A percentile compares a stretch with the other conserved stretches of the same genome.
Conservation (phyloP, 106 monocot genomes). For the Acorus gramineus region DNA sequence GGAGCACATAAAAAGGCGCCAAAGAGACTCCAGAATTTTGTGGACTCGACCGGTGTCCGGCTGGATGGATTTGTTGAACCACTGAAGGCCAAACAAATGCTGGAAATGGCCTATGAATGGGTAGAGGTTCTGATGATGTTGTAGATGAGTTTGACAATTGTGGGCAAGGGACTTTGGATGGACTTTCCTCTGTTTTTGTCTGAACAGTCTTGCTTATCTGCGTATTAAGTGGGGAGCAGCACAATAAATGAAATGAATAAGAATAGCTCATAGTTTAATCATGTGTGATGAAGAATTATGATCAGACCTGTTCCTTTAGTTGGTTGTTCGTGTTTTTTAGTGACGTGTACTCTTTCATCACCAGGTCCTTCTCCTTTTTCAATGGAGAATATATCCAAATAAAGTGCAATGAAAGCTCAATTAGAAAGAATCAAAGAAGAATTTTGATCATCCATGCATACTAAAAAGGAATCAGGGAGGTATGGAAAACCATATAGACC, state of each 20-base stretch:
- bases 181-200: no score
- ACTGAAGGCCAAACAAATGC: no score
- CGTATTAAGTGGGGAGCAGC: no score
- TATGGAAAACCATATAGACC: not conserved
- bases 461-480: not conserved
- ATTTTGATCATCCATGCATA: not conserved
- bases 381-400: not conserved
- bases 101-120: no score
- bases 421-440: not conserved
- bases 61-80: no score
- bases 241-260: not conserved
- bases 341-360: conserved; percentile 37
- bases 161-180: no score
- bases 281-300: not conserved
- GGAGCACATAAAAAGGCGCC: no score
- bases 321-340: conserved; percentile 48
- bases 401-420: not conserved
- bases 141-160: no score
- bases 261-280: not conserved
- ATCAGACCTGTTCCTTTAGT: conserved; percentile 47
- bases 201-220: no score
- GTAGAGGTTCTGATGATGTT: no score
- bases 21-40: no score
- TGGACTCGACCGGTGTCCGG: no score
- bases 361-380: conserved; percentile 57